Evolutionary conservation across 2,329 filamentous ascomycete genomes (phyloP), one percentile per base, ranked within the genome.

Genomic region (Uncinocarpus reesii): DNA sequence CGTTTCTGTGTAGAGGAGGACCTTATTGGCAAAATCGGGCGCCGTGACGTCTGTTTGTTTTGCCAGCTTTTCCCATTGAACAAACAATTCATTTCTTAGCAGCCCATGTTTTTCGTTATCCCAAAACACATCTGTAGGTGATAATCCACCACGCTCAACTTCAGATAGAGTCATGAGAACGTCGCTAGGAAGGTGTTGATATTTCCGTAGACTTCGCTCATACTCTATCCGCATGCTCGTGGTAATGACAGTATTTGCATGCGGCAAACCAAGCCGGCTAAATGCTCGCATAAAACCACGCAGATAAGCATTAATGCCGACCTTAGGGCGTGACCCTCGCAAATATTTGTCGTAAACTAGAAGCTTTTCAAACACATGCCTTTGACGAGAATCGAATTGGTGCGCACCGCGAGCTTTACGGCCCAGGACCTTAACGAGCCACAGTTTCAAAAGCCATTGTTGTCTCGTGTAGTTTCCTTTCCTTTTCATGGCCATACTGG

Each of bases 1-100:
- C 2, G 56, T 58, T 49, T 63, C 55, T 6, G 58, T 64, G 36
- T 64, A 52, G 7, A 55, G 52, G 28, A 68, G 48, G 26, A 58
- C 57, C 26, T 62, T 56, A 15, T 60, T 49, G 15, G 63, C 53
- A 35, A 65, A 66, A 3, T 51, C 52, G 3, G 61, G 55, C 34
- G 50, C 60, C 13, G 65, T 65, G 35, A 69, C 52, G 47, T 69
- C 61, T 15, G 65, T 57, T 13, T 58, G 49, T 31, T 56, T 56
- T 38, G 63, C 57, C 52, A 64, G 57, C 36, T 58, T 53, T 29
- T 65, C 58, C 21, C 65, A 62, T 3, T 53, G 52, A 18, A 55
- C 52, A 31, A 60, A 59, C 23, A 40, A 20, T 15, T 31, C 26
- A 34, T 28, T 24, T 18, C 11, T 43, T 8, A 35, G 20, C 13